Evolutionary conservation across 2,329 filamentous ascomycete species (phyloP).

Genomic region (Colletotrichum zoysiae): DNA sequence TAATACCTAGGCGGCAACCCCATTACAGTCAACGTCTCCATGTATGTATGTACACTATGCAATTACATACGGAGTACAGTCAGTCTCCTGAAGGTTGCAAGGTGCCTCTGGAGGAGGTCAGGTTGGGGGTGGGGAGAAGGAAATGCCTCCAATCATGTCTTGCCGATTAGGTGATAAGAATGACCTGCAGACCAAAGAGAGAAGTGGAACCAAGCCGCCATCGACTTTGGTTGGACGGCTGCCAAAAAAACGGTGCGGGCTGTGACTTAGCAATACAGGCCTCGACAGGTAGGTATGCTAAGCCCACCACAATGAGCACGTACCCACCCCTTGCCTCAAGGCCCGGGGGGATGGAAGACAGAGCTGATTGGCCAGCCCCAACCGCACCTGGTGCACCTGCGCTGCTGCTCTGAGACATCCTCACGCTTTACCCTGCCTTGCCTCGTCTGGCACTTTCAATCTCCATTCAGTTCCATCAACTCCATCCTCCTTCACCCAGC

Average conservation of each 20-base stretch:
- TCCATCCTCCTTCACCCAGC: conserved; percentile 11
- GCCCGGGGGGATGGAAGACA: conserved; percentile 11
- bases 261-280: too few species aligned
- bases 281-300: too few species aligned
- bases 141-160: conserved; percentile 37
- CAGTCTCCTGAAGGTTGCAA: conserved; percentile 11
- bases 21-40: background rate
- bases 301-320: background rate
- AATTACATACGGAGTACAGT: too few species aligned
- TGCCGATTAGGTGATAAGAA: conserved; percentile 21
- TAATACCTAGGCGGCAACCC: background rate
- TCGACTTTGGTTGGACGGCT: conserved; percentile 1
- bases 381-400: conserved; percentile 28
- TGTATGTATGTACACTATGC: background rate
- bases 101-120: conserved; percentile 9
- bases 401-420: conserved; percentile 30
- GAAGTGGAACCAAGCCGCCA: conserved; percentile 2
- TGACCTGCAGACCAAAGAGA: conserved; percentile 5
- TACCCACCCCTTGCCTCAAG: background rate
- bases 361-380: conserved; percentile 27
- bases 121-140: conserved; percentile 3
- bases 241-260: background rate
- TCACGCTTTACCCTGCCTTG: conserved; percentile 32
- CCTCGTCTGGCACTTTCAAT: conserved; percentile 1
- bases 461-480: conserved; percentile 15